Conservation (phyloP, 805 yeast species). For the Suhomyces kilbournensis region DNA sequence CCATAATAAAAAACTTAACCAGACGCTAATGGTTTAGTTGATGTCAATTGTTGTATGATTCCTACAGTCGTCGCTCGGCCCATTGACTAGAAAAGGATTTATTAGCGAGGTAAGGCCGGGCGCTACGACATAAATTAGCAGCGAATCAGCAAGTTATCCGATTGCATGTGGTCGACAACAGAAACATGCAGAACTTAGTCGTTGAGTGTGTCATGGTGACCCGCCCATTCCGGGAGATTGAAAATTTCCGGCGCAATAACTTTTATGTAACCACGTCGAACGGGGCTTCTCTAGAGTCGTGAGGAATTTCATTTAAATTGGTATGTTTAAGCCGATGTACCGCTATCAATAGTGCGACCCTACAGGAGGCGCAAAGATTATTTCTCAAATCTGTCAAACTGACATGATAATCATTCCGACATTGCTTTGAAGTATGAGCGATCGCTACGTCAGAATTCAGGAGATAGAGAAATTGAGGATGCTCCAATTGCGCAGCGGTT, state of each 20-base stretch:
- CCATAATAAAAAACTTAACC: no score
- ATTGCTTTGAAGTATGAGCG: background rate
- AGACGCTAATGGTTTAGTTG: no score
- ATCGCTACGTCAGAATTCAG: no score
- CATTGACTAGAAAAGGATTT: background rate
- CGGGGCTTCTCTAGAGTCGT: background rate
- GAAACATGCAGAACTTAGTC: background rate
- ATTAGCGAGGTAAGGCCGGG: background rate
- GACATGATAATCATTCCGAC: background rate
- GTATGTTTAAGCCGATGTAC: background rate
- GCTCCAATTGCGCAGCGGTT: background rate
- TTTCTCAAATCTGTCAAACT: background rate
- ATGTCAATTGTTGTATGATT: background rate
- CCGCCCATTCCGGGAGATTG: background rate
- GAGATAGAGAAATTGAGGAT: background rate
- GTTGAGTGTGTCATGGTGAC: no score
- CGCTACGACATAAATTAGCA: background rate
- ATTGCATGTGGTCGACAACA: background rate
- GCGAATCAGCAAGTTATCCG: background rate
- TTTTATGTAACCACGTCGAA: background rate
- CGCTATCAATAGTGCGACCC: background rate
- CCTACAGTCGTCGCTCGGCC: background rate
- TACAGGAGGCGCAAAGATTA: background rate
- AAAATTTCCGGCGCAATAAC: background rate
- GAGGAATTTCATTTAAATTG: background rate